Evolutionary conservation across 2,329 filamentous ascomycete species (phyloP).

Genomic region (Uncinocarpus reesii): DNA sequence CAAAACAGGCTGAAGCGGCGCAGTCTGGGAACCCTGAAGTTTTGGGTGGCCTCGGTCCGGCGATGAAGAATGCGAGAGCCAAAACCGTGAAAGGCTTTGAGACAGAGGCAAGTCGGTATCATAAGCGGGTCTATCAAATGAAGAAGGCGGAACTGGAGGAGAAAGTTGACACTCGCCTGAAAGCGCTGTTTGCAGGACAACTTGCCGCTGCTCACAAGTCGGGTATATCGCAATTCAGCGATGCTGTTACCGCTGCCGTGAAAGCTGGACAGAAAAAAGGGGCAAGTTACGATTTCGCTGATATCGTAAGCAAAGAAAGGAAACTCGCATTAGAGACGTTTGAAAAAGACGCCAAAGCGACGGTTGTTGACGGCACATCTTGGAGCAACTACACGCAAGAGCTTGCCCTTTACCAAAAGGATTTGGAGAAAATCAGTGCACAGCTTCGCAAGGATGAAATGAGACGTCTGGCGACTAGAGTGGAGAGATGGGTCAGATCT

Average conservation of each 20-base stretch:
- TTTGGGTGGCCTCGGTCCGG: constrained; percentile 61
- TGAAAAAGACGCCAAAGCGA: constrained; percentile 60
- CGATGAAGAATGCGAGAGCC: constrained; percentile 60
- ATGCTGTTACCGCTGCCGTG: constrained; percentile 75
- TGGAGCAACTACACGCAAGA: constrained; percentile 87
- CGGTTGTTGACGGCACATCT: constrained; percentile 64
- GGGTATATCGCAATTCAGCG: constrained; percentile 72
- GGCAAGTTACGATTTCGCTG: constrained; percentile 82
- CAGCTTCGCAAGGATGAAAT: constrained; percentile 90
- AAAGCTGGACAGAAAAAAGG: constrained; percentile 90
- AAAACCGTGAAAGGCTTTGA: constrained; percentile 78
- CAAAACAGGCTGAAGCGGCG: constrained; percentile 65
- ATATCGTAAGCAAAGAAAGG: constrained; percentile 81
- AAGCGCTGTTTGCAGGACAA: constrained; percentile 79
- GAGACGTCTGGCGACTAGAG: constrained; percentile 76
- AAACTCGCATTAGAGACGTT: constrained; percentile 64
- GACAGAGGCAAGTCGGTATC: constrained; percentile 81
- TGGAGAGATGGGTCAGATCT: constrained; percentile 88
- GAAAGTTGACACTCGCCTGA: constrained; percentile 82
- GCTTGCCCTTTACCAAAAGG: constrained; percentile 70
- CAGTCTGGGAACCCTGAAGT: constrained; percentile 64
- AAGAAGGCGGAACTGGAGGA: constrained; percentile 75
- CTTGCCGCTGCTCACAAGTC: constrained; percentile 79
- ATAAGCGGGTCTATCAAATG: constrained; percentile 84
- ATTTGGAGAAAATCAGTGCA: constrained; percentile 77